Percentiles rank a stretch among this genome's conserved stretches.
These are phyloP conservation scores for Phytopythium montanum DNA, from an alignment of 352 stramenopile species.

Conservation along the genomic window DNA sequence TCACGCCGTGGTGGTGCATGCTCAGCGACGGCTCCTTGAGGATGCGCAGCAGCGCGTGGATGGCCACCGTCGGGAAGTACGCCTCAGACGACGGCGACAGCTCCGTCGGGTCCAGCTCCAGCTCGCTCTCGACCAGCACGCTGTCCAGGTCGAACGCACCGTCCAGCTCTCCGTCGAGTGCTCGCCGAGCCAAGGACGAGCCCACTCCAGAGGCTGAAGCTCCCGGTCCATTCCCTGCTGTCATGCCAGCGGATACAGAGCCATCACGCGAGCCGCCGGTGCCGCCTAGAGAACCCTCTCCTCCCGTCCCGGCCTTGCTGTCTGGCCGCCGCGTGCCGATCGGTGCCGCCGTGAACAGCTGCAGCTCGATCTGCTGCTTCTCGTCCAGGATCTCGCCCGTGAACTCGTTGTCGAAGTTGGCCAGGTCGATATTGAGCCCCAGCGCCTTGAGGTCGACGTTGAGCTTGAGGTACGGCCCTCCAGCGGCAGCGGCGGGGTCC, in stretches of 20 bases:
- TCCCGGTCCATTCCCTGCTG: conserved; percentile 17
- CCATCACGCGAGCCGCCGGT: conserved; percentile 4
- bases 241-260: conserved; percentile 12
- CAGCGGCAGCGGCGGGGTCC: conserved; percentile 24
- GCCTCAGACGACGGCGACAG: conserved; percentile 82
- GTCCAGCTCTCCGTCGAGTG: conserved; percentile 4
- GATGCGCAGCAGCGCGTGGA: conserved; percentile 95
- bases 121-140: conserved; percentile 52
- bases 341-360: conserved; percentile 81
- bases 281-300: not conserved
- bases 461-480: conserved; percentile 28
- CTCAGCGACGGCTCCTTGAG: conserved; percentile 94
- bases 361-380: conserved; percentile 85
- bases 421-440: conserved; percentile 47
- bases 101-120: conserved; percentile 61
- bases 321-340: conserved; percentile 75
- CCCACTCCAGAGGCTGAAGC: conserved; percentile 13
- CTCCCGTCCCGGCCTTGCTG: conserved; percentile 10
- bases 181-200: conserved; percentile 4
- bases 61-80: conserved; percentile 97
- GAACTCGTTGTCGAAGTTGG: conserved; percentile 49
- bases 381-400: conserved; percentile 69
- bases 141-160: conserved; percentile 71
- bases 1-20: conserved; percentile 95
- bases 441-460: conserved; percentile 62